phyloP scores from a whole-genome alignment of 2,329 filamentous ascomycete species.

The Pseudonectria buxi region DNA sequence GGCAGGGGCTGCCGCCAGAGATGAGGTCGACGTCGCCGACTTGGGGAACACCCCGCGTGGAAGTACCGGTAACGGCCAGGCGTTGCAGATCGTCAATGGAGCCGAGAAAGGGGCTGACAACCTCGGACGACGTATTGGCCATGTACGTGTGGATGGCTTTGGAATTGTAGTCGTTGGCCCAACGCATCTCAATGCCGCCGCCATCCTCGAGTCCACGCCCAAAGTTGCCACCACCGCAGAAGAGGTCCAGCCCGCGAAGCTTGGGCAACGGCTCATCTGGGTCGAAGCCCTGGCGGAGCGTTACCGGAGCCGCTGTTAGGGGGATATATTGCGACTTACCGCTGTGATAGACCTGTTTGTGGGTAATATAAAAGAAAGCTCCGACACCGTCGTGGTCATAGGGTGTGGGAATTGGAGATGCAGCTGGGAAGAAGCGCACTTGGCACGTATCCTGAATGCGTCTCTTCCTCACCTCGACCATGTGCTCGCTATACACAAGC shows the following conservation, averaged over 20 bases:
- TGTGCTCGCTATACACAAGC: constrained; percentile 47
- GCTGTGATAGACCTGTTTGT: constrained; percentile 16
- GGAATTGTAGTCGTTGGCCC: constrained; percentile 60
- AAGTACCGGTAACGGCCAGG: constrained; percentile 45
- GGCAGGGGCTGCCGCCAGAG: constrained; percentile 69
- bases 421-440: constrained; percentile 46
- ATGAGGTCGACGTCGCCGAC: constrained; percentile 63
- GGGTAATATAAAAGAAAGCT: constrained; percentile 58
- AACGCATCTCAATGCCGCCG: constrained; percentile 56
- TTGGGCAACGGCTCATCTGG: constrained; percentile 29
- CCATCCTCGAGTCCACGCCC: constrained; percentile 70
- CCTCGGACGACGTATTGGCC: constrained; percentile 49
- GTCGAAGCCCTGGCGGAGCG: constrained; percentile 50
- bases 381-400: constrained; percentile 61
- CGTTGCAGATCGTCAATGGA: constrained; percentile 65
- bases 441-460: constrained; percentile 51
- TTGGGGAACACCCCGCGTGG: constrained; percentile 41
- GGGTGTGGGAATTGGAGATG: constrained; percentile 47
- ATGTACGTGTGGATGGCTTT: constrained; percentile 66
- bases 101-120: constrained; percentile 54
- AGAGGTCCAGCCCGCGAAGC: constrained; percentile 62
- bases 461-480: constrained; percentile 28
- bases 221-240: constrained; percentile 72
- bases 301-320: constrained; percentile 26
- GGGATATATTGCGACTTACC: constrained; percentile 23